phyloP scores from a whole-genome alignment of 176 grass and related monocot genomes.

The Puccinellia tenuiflora region DNA sequence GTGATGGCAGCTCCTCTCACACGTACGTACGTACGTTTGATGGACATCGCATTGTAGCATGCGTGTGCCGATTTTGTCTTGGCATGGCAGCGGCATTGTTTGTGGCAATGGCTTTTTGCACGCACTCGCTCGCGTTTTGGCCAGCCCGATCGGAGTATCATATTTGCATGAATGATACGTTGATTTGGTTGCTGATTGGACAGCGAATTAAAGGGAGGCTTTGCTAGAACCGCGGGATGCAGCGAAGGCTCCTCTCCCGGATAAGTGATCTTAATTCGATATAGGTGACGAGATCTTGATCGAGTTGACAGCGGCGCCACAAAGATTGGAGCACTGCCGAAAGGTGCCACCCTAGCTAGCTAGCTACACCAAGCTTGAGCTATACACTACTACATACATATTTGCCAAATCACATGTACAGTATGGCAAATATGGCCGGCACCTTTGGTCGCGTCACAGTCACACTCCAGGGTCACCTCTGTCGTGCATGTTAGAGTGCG shows the following conservation, averaged over 20 bases:
- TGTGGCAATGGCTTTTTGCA: not conserved
- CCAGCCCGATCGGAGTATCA: not conserved
- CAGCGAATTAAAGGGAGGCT: not conserved
- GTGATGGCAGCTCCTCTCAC: not conserved
- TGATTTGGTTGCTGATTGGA: not conserved
- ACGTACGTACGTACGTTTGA: not conserved
- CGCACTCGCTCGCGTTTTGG: not conserved
- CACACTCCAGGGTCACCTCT: not conserved
- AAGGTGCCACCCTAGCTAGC: not conserved
- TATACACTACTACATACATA: not conserved
- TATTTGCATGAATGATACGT: not conserved
- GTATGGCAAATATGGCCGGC: not conserved
- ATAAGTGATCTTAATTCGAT: not conserved
- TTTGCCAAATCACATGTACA: not conserved
- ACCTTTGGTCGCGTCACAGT: not conserved
- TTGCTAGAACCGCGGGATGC: not conserved
- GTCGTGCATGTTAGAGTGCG: not conserved
- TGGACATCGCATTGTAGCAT: not conserved
- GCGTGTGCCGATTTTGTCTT: not conserved
- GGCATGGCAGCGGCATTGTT: not conserved
- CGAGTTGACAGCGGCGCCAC: not conserved
- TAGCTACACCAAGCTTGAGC: too few relatives aligned
- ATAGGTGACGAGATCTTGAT: not conserved
- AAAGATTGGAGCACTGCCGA: not conserved
- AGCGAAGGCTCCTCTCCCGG: not conserved